A percentile compares a stretch with the other conserved stretches of the same genome.
Evolutionary conservation across 257 asterid genomes (phyloP).

Genomic region (Phtheirospermum japonicum): DNA sequence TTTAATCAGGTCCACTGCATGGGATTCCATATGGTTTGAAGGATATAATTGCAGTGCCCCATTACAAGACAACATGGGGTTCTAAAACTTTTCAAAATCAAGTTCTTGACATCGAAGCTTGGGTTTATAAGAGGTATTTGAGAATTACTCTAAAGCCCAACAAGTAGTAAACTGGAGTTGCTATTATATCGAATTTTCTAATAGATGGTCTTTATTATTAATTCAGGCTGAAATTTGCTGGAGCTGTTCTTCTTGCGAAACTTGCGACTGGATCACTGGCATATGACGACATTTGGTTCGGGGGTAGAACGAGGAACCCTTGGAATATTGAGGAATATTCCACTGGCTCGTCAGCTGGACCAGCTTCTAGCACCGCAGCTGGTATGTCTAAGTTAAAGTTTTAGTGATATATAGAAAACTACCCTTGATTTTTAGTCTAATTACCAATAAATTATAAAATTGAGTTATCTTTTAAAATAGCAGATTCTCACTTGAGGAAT

Average conservation of each 20-base stretch:
- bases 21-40: constrained; percentile 95
- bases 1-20: constrained; percentile 75
- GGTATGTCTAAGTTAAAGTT: constrained; percentile 37
- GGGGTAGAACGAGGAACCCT: constrained; percentile 95
- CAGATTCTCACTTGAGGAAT: not conserved
- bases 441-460: not conserved
- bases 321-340: constrained; percentile 91
- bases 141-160: not conserved
- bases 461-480: not conserved
- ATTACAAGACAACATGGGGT: constrained; percentile 95
- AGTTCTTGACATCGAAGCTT: constrained; percentile 82
- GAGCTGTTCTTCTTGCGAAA: constrained; percentile 88
- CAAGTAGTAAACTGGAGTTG: not conserved
- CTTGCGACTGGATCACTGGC: constrained; percentile 88
- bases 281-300: constrained; percentile 94
- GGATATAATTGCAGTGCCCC: constrained; percentile 90
- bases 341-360: constrained; percentile 99
- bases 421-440: not conserved
- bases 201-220: not conserved
- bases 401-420: not conserved
- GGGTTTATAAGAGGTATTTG: constrained; percentile 83
- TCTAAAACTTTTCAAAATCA: constrained; percentile 67
- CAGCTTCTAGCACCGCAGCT: constrained; percentile 86
- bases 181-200: not conserved
- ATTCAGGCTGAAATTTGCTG: constrained; percentile 76